A percentile compares a stretch with the other conserved stretches of the same genome.
These are phyloP conservation scores for Phaeosphaeria sp. DNA, from an alignment of 2,329 filamentous ascomycete genomes.

Conservation along the genomic window DNA sequence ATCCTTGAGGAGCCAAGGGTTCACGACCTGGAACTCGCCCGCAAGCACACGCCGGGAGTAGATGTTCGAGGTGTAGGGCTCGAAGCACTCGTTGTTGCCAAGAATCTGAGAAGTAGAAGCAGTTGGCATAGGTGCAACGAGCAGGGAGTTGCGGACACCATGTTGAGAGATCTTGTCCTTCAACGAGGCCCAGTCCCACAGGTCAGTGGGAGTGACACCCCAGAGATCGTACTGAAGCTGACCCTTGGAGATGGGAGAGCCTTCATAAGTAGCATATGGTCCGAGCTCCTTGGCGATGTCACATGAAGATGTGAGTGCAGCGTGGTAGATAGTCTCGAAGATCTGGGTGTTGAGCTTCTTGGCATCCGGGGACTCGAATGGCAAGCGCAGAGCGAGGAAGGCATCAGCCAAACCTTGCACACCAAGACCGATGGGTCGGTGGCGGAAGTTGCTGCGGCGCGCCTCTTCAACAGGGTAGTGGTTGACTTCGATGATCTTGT, in stretches of 20 bases:
- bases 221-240: slow-evolving; percentile 99
- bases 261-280: slow-evolving; percentile 87
- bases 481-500: slow-evolving; percentile 98
- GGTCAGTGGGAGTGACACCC: slow-evolving; percentile 88
- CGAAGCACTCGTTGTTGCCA: slow-evolving; percentile 99
- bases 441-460: slow-evolving; percentile 94
- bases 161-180: slow-evolving; percentile 92
- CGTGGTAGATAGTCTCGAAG: slow-evolving; percentile 99
- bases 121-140: slow-evolving; percentile 97
- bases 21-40: slow-evolving; percentile 99
- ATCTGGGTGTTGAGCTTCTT: slow-evolving; percentile 96
- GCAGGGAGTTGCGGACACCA: slow-evolving; percentile 92
- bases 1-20: slow-evolving; percentile 98
- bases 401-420: slow-evolving; percentile 98
- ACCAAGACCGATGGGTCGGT: slow-evolving; percentile 93
- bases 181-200: slow-evolving; percentile 94
- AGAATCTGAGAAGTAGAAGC: slow-evolving; percentile 97
- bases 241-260: slow-evolving; percentile 92
- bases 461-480: slow-evolving; percentile 97
- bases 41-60: slow-evolving; percentile 98
- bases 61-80: slow-evolving; percentile 99
- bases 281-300: slow-evolving; percentile 85
- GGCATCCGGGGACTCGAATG: slow-evolving; percentile 95
- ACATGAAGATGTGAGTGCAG: slow-evolving; percentile 85
- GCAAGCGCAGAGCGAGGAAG: slow-evolving; percentile 94